Conservation (phyloP, 768 basidiomycete genomes). For the Leccinum boreale region DNA sequence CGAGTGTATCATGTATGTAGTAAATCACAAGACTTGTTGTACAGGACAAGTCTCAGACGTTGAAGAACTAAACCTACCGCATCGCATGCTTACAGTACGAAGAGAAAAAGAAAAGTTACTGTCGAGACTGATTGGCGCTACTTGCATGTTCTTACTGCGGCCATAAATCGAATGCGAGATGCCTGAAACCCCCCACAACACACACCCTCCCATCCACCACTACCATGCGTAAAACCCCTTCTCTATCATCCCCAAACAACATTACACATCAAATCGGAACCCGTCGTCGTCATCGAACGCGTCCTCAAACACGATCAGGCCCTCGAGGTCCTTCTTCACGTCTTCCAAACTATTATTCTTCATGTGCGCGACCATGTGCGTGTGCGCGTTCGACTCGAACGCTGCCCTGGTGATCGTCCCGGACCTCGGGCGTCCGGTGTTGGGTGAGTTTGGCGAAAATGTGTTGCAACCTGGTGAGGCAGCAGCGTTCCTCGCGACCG, state of each 20-base stretch:
- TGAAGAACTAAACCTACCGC: not conserved
- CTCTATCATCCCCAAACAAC: not conserved
- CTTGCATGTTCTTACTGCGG: constrained; percentile 5
- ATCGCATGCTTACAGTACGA: constrained; percentile 4
- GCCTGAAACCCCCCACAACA: not conserved
- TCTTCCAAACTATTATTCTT: constrained; percentile 25
- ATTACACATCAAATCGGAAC: constrained; percentile 29
- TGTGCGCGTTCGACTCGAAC: constrained; percentile 23
- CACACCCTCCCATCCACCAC: not conserved
- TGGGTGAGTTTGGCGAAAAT: not conserved
- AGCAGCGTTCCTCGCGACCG: not conserved
- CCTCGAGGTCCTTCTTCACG: constrained; percentile 31
- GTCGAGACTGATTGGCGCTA: constrained; percentile 2
- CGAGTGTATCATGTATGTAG: not conserved
- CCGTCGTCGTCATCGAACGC: constrained; percentile 26
- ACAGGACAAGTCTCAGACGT: not conserved
- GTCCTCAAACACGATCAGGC: constrained; percentile 28
- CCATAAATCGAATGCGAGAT: constrained; percentile 14
- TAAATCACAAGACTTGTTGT: not conserved
- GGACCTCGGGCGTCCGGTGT: constrained; percentile 15
- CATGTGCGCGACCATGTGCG: constrained; percentile 15
- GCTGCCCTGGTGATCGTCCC: constrained; percentile 25
- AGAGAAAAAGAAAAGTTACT: not conserved
- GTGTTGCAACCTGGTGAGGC: not conserved
- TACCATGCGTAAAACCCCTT: not conserved